Base-by-base conservation (phyloP, 176 grass and related monocot genomes). In the Musa troglodytarum region DNA sequence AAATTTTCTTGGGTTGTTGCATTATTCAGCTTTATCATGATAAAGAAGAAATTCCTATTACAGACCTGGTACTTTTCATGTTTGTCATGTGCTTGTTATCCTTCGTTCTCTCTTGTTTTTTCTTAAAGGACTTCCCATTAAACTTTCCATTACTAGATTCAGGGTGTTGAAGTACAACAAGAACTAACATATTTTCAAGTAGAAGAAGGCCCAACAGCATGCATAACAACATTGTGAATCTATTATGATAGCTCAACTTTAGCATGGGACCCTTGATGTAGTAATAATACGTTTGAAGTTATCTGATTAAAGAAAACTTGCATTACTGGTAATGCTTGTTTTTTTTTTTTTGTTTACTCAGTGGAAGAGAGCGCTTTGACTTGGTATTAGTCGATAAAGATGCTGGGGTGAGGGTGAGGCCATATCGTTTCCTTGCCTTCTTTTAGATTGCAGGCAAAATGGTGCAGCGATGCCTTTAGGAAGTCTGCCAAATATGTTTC, bases 381-480 rank as follows among this genome's bases (percentile, higher is more conserved):
- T 86, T 90, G 87, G 87, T 89, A 11, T 50, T 90, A 83, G 77
- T 93, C 65, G 91, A 93, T 68, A 90, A 89, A 81, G 87, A 93
- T 77, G 87, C 85, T 93, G 91, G 80, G 77, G 80, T 65, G 80
- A 87, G 67, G 74, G 74, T 50, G 87, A 85, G 55, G 82, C 85
- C 77, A 72, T 83, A 62, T 69, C 52, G 28, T 89, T 93, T 83
- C 81, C 69, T 53, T 70, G 15, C 9, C 75, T 26, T 56, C 52
- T 89, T 79, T 67, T 79, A 56, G 82, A 93, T 51, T 63, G 84
- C 72, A 79, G 20, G 69, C 74, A 71, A 29, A 87, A 83, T 59
- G 87, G 79, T 71, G 70, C 69, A 68, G 10, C 85, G 53, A 85
- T 79, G 49, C 78, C 77, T 62, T 76, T 59, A 73, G 74, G 85